Evolutionary conservation across 306 rosid species (phyloP), one percentile per base, ranked within the genome.

Genomic region (Trifolium subterraneum): DNA sequence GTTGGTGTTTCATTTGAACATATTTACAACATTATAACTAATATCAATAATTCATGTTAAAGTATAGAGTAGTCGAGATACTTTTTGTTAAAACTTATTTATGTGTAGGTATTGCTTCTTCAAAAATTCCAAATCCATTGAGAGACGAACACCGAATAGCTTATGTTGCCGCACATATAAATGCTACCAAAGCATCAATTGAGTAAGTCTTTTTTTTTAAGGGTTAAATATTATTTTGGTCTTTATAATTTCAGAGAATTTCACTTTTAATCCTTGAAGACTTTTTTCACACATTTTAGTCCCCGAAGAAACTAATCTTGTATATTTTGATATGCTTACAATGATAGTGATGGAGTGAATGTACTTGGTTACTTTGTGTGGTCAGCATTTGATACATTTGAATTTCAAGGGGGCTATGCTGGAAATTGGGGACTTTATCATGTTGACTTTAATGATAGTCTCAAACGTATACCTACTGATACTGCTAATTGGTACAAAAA

Each of bases 361-460:
- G 80, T 77, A 10, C 10, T 42, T 38, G 85, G 85, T 20, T 84
- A 84, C 20, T 80, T 80, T 29, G 52, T 23, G 1, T 80, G 83
- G 81, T 3, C 73, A 0, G 67, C 64, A 31, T 78, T 78, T 51
- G 78, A 73, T 12, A 55, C 74, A 35, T 84, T 14, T 35, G 85
- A 85, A 58, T 78, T 84, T 79, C 23, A 15, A 7, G 13, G 1
- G 0, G 84, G 84, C 0, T 74, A 20, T 39, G 23, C 13, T 10
- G 0, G 8, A 3, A 66, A 74, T 60, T 44, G 29, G 39, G 80
- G 88, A 6, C 70, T 80, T 59, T 72, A 72, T 64, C 51, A 67
- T 61, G 25, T 84, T 7, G 78, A 84, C 35, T 76, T 76, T 64
- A 55, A 68, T 0, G 9, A 80, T 42, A 23, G 58, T 33, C 71